phyloP scores from a whole-genome alignment of 2,329 filamentous ascomycete genomes.

The Penicillium aurantiogriseum region DNA sequence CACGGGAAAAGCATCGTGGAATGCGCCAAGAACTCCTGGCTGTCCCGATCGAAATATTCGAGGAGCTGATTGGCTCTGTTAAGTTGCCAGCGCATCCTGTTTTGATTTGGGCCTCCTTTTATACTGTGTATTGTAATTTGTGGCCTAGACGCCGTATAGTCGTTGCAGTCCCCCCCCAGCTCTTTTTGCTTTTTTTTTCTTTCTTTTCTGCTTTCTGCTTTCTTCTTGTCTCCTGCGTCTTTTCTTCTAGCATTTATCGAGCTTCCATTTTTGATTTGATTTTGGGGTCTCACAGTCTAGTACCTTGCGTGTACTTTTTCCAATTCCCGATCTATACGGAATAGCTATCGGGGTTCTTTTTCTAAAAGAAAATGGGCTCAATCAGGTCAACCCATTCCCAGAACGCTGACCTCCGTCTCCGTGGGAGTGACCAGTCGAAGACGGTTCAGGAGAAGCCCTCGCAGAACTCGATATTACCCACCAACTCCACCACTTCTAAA shows the following conservation, averaged over 20 bases:
- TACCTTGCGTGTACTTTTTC: not conserved
- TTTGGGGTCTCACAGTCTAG: conserved; percentile 2
- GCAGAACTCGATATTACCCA: conserved; percentile 27
- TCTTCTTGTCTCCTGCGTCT: not conserved
- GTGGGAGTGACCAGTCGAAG: conserved; percentile 3
- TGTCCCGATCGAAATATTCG: not conserved
- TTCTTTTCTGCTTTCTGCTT: not conserved
- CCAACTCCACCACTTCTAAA: conserved; percentile 21
- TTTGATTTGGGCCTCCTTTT: conserved; percentile 8
- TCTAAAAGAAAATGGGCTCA: conserved; percentile 18
- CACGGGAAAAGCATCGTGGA: not conserved
- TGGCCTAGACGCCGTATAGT: not conserved
- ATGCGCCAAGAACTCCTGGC: conserved; percentile 5
- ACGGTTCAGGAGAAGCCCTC: conserved; percentile 16
- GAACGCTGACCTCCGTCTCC: conserved; percentile 5
- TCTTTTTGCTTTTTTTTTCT: not conserved
- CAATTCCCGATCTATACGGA: not conserved
- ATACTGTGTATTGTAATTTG: not conserved
- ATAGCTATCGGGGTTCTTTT: no score
- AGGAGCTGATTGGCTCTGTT: conserved; percentile 1
- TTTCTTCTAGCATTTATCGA: not conserved
- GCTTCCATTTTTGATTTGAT: not conserved
- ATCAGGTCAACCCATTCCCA: conserved; percentile 12
- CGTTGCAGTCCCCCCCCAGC: not conserved
- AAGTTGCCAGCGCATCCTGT: conserved; percentile 9